Base-by-base conservation (phyloP, 345 rosid genomes). In the Euphorbia pulcherrima region DNA sequence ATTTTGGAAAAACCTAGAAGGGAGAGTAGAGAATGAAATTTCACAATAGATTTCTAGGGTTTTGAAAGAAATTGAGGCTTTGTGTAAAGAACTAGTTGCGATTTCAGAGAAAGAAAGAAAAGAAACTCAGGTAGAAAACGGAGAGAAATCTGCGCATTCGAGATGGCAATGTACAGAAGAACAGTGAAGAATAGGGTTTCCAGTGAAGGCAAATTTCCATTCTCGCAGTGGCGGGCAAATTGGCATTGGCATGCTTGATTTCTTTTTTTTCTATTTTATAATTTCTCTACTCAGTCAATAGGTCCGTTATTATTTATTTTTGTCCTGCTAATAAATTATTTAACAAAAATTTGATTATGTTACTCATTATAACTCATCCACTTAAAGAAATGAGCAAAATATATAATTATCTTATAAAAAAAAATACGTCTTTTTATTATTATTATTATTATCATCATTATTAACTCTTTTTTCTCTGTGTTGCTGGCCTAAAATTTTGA, bases 171-270 rank as follows among this genome's bases (percentile, higher is more conserved):
- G 14, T 30, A 57, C 16, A 12, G 7, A 26, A 41, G 44, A 2
- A 39, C 27, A 60, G 58, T 24, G 46, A 6, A 28, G 0, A 13
- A 20, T 52, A 61, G 61, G 73, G 73, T 53, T 70, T 41, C 26
- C 62, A 37, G 17, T 24, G 10, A 27, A 28, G 33, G 39, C 6
- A 29, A 1, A n/a, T 44, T 33, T 17, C 11, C 16, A 35, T 62
- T 63, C 16, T 1, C 16, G 35, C 24, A 50, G 75, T 72, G 75
- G 70, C 70, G 69, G 75, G 65, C 59, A 72, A 72, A 72, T 48
- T 55, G 10, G 29, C 12, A 23, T 14, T 1, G 12, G 12, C 2
- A 41, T 6, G 47, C 47, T 10, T 41, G 11, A 10, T 44, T 11
- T 44, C 1, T 12, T 44, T 44, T 44, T 12, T 14, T 44, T 44